Conservation (phyloP, 2,329 filamentous ascomycete species). For the Thermothelomyces thermophilus region DNA sequence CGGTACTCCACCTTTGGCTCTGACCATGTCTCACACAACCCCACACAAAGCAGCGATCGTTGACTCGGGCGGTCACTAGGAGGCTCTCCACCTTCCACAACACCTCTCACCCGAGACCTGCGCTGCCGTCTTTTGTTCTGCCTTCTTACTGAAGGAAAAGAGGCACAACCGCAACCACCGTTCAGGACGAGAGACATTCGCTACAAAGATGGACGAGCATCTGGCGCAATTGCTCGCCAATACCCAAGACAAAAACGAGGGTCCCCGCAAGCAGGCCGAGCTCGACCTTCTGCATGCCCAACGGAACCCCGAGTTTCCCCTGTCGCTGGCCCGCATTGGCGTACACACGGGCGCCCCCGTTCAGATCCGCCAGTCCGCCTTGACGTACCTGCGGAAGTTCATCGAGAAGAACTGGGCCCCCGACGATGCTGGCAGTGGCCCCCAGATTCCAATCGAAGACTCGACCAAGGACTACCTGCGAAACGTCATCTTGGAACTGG, state of each 20-base stretch:
- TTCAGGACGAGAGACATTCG: too few relatives aligned
- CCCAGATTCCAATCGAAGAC: constrained; percentile 62
- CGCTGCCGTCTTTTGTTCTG: background rate
- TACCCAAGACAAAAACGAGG: constrained; percentile 72
- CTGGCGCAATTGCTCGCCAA: constrained; percentile 81
- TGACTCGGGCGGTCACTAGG: background rate
- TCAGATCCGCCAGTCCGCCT: constrained; percentile 73
- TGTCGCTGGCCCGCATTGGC: constrained; percentile 74
- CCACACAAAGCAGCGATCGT: constrained; percentile 4
- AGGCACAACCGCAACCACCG: too few relatives aligned
- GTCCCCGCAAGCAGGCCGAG: constrained; percentile 78
- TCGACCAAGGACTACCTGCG: constrained; percentile 68
- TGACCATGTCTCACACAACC: constrained; percentile 2
- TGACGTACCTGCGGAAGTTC: constrained; percentile 74
- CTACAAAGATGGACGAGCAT: constrained; percentile 72
- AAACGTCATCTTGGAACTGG: constrained; percentile 67
- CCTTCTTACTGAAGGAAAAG: background rate
- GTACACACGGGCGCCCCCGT: constrained; percentile 66
- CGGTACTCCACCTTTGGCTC: background rate
- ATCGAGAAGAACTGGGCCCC: constrained; percentile 79
- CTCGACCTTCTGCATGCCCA: constrained; percentile 69
- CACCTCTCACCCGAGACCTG: background rate
- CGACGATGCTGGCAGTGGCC: constrained; percentile 64
- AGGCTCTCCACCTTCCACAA: background rate
- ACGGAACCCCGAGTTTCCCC: constrained; percentile 63